Base-by-base conservation (phyloP, 306 rosid genomes). In the Quercus ilex region DNA sequence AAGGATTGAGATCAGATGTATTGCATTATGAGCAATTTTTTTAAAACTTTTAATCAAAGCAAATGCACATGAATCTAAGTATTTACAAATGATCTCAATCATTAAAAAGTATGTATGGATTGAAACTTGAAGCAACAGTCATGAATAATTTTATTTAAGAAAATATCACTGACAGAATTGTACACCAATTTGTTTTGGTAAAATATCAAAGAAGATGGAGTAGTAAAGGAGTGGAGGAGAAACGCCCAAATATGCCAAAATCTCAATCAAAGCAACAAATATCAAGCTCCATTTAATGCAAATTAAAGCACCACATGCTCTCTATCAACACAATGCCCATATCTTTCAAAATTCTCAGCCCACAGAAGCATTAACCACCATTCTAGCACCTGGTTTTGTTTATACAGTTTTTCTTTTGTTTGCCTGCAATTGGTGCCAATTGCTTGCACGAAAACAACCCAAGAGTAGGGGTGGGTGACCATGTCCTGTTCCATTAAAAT, bases 381-480 rank as follows among this genome's bases (percentile, higher is more conserved):
- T 38, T 41, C 15, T 72, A 81, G 88, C 88, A 85, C 85, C 88
- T 75, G 74, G 85, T 85, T 81, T 85, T 78, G 72, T 63, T 75
- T 7, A 4, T 10, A 15, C 21, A 63, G 23, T 53, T 70, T 30
- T 59, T n/a, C 35, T 18, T 28, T 21, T 20, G 17, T 76, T 67
- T 10, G 59, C 2, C 67, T 31, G 63, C 23, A 35, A 71, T 41
- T 58, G 28, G 21, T 26, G 31, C 30, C 53, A n/a, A 1, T 5
- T 23, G 6, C 35, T 10, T 19, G 49, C 5, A 23, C 58, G 25
- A 33, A 56, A 75, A 25, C 46, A 75, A 25, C 46, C 41, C 55
- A 5, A 68, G 6, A 15, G 55, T 23, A 51, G 17, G 51, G 23
- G 60, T 51, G 28, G 5, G 30, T 58, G 30, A 26, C 64, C 13